Conservation (phyloP, 495 filamentous ascomycete species). For the Neurospora sp. region DNA sequence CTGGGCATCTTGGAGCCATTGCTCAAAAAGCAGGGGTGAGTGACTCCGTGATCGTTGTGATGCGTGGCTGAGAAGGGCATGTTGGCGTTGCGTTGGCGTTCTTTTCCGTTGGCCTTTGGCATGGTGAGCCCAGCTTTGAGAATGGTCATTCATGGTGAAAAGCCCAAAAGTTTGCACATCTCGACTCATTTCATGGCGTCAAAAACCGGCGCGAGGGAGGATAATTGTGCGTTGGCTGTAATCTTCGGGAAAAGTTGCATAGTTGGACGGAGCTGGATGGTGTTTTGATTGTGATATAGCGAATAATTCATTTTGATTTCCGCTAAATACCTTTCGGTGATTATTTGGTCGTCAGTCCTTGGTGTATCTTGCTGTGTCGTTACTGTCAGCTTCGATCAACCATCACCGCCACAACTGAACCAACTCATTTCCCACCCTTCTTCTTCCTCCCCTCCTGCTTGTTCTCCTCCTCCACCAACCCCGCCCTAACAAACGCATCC, state of each 20-base stretch:
- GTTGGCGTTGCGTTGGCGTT: background rate
- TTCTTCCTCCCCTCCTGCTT: slow-evolving; percentile 41
- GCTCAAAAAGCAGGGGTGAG: slow-evolving; percentile 21
- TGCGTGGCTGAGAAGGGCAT: background rate
- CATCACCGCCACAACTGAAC: background rate
- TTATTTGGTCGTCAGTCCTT: background rate
- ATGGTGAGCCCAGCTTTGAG: background rate
- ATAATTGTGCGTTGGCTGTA: background rate
- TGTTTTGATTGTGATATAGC: background rate
- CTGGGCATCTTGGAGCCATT: slow-evolving; percentile 53
- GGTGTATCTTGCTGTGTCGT: background rate
- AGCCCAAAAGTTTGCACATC: background rate
- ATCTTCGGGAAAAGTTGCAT: background rate
- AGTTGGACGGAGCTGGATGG: background rate
- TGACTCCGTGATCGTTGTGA: background rate
- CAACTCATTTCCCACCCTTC: slow-evolving; percentile 28
- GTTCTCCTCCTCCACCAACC: slow-evolving; percentile 44
- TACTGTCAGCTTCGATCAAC: background rate
- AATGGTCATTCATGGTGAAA: background rate
- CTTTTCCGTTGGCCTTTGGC: no score
- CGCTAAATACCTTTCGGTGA: background rate
- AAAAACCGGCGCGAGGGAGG: background rate
- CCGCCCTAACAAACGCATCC: slow-evolving; percentile 76
- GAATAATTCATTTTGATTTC: background rate
- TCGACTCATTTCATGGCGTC: background rate